Percentiles rank a stretch among this genome's conserved stretches.
Conservation (phyloP, 2,329 filamentous ascomycete genomes). For the Neofusicoccum ribis region DNA sequence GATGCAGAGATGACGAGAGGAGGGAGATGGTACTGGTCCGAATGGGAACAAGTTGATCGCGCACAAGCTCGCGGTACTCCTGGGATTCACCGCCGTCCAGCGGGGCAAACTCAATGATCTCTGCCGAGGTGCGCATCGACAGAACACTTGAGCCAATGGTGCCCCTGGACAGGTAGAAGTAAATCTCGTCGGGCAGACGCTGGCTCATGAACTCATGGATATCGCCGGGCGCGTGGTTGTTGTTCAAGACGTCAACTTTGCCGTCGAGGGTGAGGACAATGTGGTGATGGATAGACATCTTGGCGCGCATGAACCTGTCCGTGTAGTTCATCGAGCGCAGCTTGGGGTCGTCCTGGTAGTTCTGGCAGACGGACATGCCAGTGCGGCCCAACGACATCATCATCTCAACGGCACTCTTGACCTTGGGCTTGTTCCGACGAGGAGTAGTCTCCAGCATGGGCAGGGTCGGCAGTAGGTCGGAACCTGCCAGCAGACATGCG, state of each 20-base stretch:
- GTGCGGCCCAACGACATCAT: constrained; percentile 66
- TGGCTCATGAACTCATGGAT: constrained; percentile 90
- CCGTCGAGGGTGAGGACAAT: constrained; percentile 78
- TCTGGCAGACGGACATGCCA: constrained; percentile 71
- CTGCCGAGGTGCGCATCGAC: constrained; percentile 77
- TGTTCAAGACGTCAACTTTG: constrained; percentile 72
- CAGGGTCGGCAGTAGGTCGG: constrained; percentile 74
- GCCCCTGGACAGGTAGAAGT: constrained; percentile 83
- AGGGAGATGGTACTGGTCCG: constrained; percentile 76
- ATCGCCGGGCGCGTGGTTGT: constrained; percentile 73
- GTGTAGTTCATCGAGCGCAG: constrained; percentile 73
- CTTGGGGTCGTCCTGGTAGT: constrained; percentile 77
- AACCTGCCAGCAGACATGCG: constrained; percentile 78
- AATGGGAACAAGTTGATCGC: constrained; percentile 69
- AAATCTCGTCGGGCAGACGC: constrained; percentile 83
- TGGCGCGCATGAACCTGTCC: constrained; percentile 82
- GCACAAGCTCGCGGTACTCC: constrained; percentile 79
- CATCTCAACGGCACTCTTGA: constrained; percentile 77
- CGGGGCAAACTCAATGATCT: constrained; percentile 78
- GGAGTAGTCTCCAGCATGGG: constrained; percentile 69
- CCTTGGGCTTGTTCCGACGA: constrained; percentile 57
- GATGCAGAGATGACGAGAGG: constrained; percentile 75
- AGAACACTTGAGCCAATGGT: constrained; percentile 77
- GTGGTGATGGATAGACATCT: constrained; percentile 83
- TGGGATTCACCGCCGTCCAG: constrained; percentile 78